Evolutionary conservation across 129 eudicot species (phyloP).

Genomic region (Logfia minima): DNA sequence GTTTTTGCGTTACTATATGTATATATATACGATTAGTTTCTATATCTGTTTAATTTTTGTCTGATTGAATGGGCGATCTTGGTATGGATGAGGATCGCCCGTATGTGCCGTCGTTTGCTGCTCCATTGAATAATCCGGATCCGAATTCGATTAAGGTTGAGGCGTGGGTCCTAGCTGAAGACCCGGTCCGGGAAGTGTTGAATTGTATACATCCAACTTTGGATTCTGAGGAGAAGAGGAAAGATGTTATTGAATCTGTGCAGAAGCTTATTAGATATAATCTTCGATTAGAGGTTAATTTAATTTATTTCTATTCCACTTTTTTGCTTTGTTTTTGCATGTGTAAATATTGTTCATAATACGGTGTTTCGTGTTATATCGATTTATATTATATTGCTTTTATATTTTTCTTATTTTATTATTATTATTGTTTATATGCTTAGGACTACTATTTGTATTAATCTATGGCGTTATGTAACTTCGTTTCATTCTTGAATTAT

Average conservation of each 20-base stretch:
- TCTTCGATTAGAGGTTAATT: slow-evolving; percentile 57
- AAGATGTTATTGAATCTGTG: slow-evolving; percentile 62
- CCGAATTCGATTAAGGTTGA: slow-evolving; percentile 47
- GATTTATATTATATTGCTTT: background rate
- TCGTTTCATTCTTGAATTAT: background rate
- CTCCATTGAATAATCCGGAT: slow-evolving; percentile 46
- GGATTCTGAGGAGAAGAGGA: slow-evolving; percentile 69
- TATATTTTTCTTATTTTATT: background rate
- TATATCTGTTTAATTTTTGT: background rate
- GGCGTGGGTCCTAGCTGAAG: slow-evolving; percentile 53
- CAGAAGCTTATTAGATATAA: slow-evolving; percentile 47
- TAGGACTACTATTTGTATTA: background rate
- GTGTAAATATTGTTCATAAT: background rate
- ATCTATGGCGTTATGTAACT: background rate
- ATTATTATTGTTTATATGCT: background rate
- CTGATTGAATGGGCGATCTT: slow-evolving; percentile 47
- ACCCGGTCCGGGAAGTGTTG: slow-evolving; percentile 49
- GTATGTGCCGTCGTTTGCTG: slow-evolving; percentile 31
- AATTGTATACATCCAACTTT: slow-evolving; percentile 59
- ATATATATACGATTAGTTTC: background rate
- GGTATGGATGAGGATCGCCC: slow-evolving; percentile 47
- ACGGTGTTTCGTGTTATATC: background rate
- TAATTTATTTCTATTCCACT: background rate
- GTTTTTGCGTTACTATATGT: slow-evolving; percentile 24
- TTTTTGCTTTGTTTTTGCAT: slow-evolving; percentile 14